Base-by-base conservation (phyloP, 306 rosid genomes). In the Rubus parviflorus region DNA sequence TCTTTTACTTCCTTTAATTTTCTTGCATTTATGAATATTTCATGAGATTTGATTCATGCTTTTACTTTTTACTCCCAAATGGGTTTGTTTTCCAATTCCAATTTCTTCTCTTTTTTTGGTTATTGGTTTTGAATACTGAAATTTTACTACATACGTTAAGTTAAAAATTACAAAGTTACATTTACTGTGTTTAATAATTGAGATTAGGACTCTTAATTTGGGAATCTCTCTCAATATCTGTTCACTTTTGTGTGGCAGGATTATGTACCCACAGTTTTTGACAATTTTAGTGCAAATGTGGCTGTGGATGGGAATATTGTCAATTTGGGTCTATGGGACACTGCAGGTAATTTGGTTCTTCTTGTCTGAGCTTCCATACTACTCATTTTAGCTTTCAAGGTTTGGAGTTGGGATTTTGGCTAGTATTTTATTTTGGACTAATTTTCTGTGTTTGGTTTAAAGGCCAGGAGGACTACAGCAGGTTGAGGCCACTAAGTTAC, bases 381-480 rank as follows among this genome's bases (percentile, higher is more conserved):
- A 23, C 54, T 49, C 45, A 17, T 48, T 56, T 49, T 51, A 58
- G 47, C 51, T 40, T 72, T 77, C 77, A 45, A 25, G 47, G 41
- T 82, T 47, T 76, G 66, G 25, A 7, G 62, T 35, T 20, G 69
- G 35, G 70, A 54, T 60, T 74, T 58, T 68, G 64, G 51, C 58
- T 54, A 64, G 63, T 60, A 74, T 35, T 48, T 56, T 67, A 64
- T 7, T 63, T 66, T 75, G 75, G 30, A 49, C 43, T 11, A 73
- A 16, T 6, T 15, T 7, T 30, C 1, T 61, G 70, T 38, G 47
- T 71, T 41, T 83, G 77, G 60, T 78, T 78, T 82, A 53, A 84
- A 96, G 98, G 98, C 5, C 98, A 95, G 78, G 98, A 95, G 86
- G 98, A 95, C 79, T 95, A 95, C 60, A 95, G 98, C 79, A 95